These are phyloP conservation scores for Talaromyces pinophilus DNA, from an alignment of 2,329 filamentous ascomycete species.

Conservation along the genomic window DNA sequence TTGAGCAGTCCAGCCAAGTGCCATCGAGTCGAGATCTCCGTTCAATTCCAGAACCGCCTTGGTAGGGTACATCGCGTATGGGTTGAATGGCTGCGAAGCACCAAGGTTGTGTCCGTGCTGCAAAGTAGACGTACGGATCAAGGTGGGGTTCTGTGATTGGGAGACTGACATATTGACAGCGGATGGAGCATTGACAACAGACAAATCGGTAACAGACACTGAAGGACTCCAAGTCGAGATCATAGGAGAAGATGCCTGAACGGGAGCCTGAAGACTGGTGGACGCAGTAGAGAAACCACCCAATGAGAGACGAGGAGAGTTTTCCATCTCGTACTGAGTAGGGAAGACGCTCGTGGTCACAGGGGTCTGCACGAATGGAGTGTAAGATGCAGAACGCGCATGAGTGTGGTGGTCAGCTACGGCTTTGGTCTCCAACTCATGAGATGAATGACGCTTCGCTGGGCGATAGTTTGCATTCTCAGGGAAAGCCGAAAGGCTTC, in stretches of 20 bases:
- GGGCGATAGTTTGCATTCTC: slow-evolving; percentile 51
- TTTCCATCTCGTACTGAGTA: slow-evolving; percentile 37
- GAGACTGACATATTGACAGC: slow-evolving; percentile 49
- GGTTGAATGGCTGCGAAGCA: slow-evolving; percentile 65
- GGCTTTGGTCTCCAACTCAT: slow-evolving; percentile 52
- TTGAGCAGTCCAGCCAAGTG: slow-evolving; percentile 76
- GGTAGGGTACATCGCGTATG: slow-evolving; percentile 76
- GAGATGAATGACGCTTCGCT: slow-evolving; percentile 50
- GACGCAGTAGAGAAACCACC: slow-evolving; percentile 47
- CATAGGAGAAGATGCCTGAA: slow-evolving; percentile 53
- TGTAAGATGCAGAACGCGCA: slow-evolving; percentile 51
- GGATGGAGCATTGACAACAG: slow-evolving; percentile 40
- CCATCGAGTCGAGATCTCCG: slow-evolving; percentile 83
- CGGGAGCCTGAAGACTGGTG: slow-evolving; percentile 43
- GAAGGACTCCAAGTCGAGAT: slow-evolving; percentile 51
- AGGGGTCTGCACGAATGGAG: slow-evolving; percentile 54
- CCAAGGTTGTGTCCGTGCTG: slow-evolving; percentile 54
- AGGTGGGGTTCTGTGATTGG: slow-evolving; percentile 53
- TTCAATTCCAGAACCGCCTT: slow-evolving; percentile 85
- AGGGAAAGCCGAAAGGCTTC: slow-evolving; percentile 57
- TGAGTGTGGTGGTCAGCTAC: slow-evolving; percentile 59
- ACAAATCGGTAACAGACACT: slow-evolving; percentile 50
- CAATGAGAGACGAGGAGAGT: slow-evolving; percentile 45
- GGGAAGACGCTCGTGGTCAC: slow-evolving; percentile 45
- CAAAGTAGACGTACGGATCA: slow-evolving; percentile 69